Evolutionary conservation across 1,284 basidiomycete genomes (phyloP).

Genomic region (Gastroboletus turbinatus): DNA sequence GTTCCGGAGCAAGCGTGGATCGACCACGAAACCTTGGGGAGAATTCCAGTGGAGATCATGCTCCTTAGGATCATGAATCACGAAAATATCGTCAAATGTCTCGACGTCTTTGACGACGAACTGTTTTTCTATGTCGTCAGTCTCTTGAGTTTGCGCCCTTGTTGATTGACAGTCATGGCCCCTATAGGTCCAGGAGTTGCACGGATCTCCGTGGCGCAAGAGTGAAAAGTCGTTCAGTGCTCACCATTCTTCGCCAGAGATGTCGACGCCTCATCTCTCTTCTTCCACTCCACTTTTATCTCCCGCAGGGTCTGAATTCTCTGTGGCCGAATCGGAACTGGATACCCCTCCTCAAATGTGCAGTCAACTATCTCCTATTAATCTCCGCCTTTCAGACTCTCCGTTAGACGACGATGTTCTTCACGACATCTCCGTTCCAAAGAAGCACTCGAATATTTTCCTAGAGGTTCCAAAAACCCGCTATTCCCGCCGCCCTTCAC

Average conservation of each 20-base stretch:
- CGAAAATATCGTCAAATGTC: constrained; percentile 78
- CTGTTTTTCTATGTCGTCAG: constrained; percentile 85
- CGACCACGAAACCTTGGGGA: constrained; percentile 58
- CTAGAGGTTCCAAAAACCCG: constrained; percentile 40
- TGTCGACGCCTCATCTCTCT: constrained; percentile 35
- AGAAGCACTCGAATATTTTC: constrained; percentile 11
- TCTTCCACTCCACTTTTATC: constrained; percentile 57
- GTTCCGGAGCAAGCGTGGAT: constrained; percentile 82
- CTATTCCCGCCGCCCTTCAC: constrained; percentile 74
- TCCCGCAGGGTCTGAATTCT: constrained; percentile 50
- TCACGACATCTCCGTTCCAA: constrained; percentile 8
- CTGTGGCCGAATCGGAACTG: constrained; percentile 42
- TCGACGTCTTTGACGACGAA: constrained; percentile 82
- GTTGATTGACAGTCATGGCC: neutral
- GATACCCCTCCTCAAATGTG: constrained; percentile 43
- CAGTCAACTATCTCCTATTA: constrained; percentile 23
- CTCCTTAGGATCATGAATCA: constrained; percentile 76
- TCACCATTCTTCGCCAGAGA: constrained; percentile 22
- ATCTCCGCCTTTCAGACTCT: constrained; percentile 22
- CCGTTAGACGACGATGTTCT: constrained; percentile 7
- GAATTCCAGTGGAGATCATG: constrained; percentile 80
- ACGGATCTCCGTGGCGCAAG: constrained; percentile 82
- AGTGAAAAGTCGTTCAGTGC: constrained; percentile 26
- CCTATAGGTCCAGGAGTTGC: constrained; percentile 83
- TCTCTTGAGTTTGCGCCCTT: constrained; percentile 14